These are phyloP conservation scores for Mycena vitilis DNA, from an alignment of 768 basidiomycete species.

Conservation along the genomic window DNA sequence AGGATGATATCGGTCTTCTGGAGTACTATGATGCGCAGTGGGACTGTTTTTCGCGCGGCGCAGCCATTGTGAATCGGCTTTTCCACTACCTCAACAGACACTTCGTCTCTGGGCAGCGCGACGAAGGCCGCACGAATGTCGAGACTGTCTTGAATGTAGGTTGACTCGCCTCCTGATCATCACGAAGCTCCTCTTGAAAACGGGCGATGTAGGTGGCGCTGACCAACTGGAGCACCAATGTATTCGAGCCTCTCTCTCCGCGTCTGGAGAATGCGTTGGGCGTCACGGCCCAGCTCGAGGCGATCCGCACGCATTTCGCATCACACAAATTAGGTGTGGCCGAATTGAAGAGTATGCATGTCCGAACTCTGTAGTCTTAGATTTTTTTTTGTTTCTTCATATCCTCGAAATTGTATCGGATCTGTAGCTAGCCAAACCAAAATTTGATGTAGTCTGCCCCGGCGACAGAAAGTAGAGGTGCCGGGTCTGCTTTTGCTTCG, in stretches of 20 bases:
- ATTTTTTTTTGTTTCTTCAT: no score
- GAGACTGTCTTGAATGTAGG: neutral
- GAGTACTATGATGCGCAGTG: neutral
- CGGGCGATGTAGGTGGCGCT: neutral
- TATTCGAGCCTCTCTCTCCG: neutral
- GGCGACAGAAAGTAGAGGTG: no score
- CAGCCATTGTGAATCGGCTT: neutral
- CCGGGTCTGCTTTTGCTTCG: no score
- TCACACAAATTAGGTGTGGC: neutral
- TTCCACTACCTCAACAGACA: neutral
- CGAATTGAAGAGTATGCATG: neutral
- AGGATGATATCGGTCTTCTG: neutral
- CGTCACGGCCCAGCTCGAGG: neutral
- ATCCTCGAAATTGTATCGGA: no score
- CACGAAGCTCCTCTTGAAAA: neutral
- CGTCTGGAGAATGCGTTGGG: neutral
- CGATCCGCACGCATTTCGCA: neutral
- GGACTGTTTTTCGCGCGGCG: neutral
- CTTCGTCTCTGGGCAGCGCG: neutral
- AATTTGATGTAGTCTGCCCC: no score
- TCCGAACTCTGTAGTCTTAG: neutral
- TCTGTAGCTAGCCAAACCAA: no score
- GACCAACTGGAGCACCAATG: neutral
- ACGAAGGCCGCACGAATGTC: neutral
- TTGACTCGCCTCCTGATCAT: neutral